Conservation (phyloP, 768 basidiomycete genomes). For the Hysterangium stoloniferum region DNA sequence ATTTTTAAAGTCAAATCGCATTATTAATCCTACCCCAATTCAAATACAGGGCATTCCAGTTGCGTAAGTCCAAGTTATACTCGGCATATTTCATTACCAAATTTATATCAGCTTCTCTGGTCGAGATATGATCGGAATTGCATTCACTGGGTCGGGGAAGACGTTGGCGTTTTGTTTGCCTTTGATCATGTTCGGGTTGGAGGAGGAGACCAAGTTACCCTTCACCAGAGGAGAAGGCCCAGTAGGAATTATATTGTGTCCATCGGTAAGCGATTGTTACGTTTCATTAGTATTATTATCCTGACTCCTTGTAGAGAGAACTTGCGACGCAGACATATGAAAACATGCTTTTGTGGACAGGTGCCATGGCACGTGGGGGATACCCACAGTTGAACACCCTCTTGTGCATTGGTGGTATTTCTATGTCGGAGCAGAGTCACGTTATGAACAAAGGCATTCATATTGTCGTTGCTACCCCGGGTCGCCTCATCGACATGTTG, state of each 20-base stretch:
- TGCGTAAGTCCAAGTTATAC: conserved; percentile 48
- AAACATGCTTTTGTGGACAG: conserved; percentile 83
- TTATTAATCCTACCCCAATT: conserved; percentile 85
- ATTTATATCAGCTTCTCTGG: conserved; percentile 78
- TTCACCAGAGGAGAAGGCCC: conserved; percentile 94
- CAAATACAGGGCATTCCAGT: conserved; percentile 96
- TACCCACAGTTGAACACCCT: conserved; percentile 86
- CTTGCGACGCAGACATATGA: conserved; percentile 96
- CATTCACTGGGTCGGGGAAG: conserved; percentile 98
- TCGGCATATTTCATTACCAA: conserved; percentile 16
- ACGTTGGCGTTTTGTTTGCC: conserved; percentile 99
- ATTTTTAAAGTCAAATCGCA: conserved; percentile 78
- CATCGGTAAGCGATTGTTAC: conserved; percentile 40
- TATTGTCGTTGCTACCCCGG: conserved; percentile 94
- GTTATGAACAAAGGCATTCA: conserved; percentile 87
- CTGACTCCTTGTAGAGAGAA: conserved; percentile 46
- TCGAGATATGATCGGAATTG: conserved; percentile 97
- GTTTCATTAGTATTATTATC: background rate
- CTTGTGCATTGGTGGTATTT: conserved; percentile 95
- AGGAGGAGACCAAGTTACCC: conserved; percentile 86
- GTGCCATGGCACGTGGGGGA: conserved; percentile 68
- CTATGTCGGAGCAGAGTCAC: conserved; percentile 96
- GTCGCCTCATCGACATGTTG: conserved; percentile 94
- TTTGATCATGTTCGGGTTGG: conserved; percentile 90
- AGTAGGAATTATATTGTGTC: conserved; percentile 93